These are phyloP conservation scores for Penicillium thymicola DNA, from an alignment of 2,329 filamentous ascomycete species.

Conservation along the genomic window DNA sequence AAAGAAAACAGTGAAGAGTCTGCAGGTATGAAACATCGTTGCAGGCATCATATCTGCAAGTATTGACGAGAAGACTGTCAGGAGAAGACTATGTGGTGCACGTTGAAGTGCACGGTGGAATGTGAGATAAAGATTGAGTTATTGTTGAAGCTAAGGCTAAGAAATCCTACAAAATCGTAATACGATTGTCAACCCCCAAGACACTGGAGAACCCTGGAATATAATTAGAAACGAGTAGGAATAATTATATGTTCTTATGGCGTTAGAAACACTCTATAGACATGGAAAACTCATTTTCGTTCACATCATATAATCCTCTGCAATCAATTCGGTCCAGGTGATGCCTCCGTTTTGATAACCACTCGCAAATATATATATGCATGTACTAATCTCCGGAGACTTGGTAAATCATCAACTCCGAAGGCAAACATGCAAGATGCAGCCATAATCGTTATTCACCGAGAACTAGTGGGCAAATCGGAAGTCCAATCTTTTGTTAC, in stretches of 20 bases:
- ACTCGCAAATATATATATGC: neutral
- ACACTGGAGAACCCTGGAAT: neutral
- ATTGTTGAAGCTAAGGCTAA: too few relatives aligned
- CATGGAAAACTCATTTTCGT: too few relatives aligned
- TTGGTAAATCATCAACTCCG: neutral
- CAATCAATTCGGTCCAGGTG: neutral
- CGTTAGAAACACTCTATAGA: neutral
- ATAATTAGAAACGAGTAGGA: neutral
- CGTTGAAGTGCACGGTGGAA: too few relatives aligned
- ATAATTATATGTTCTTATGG: neutral
- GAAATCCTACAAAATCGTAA: too few relatives aligned
- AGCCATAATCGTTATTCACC: neutral
- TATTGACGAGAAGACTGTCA: too few relatives aligned
- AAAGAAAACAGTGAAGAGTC: too few relatives aligned
- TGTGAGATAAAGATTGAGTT: too few relatives aligned
- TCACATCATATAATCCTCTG: neutral
- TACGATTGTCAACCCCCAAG: neutral
- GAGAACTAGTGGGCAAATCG: constrained; percentile 46
- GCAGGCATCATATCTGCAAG: too few relatives aligned
- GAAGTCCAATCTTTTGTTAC: constrained; percentile 53
- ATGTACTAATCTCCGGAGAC: neutral
- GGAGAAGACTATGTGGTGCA: too few relatives aligned
- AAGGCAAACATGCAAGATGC: neutral
- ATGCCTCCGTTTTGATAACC: neutral
- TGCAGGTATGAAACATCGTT: too few relatives aligned